Evolutionary conservation across 768 basidiomycete genomes (phyloP), one percentile per base, ranked within the genome.

Genomic region (Lentinula raphanica): DNA sequence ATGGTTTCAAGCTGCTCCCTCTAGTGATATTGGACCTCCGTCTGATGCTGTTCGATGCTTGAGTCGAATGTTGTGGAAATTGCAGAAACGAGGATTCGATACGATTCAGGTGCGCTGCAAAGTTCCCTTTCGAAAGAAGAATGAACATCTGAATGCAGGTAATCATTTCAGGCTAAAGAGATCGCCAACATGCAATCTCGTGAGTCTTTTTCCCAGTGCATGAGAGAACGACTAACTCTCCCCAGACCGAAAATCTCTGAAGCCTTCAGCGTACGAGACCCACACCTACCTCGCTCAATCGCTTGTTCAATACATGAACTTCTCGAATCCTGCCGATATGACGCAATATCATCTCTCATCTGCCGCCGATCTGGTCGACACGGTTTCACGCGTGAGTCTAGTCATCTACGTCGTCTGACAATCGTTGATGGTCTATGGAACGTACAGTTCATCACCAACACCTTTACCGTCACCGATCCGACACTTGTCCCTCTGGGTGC

Each of bases 371-470:
- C 75, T 94, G 13, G 83, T 89, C 1, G 83, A 85, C 62, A 65
- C 87, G 25, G 81, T 88, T 49, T 92, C 92, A n/a, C 76, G 82
- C 55, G 91, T 91, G 63, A 38, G 46, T 48, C 82, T 70, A n/a
- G n/a, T n/a, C 35, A 5, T 25, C 40, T 17, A 62, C 29, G 48
- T 40, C 28, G 38, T 29, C 35, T 32, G 54, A 19, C 12, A 51
- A 40, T 25, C 27, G 8, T 23, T 36, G 7, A 35, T 21, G 46
- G 29, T 48, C 56, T 12, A 36, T 54, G 15, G 42, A 36, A 65
- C 64, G 15, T 50, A 49, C 31, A 98, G 94, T 94, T 98, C 68
- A 83, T 85, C 9, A 90, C 92, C 6, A 99, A 99, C 68, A 88
- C 96, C 0, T 90, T 98, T 66, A 88, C 94, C 0, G 73, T 97